Evolutionary conservation across 2,329 filamentous ascomycete genomes (phyloP).

Genomic region (Ophiostoma pallidulum): DNA sequence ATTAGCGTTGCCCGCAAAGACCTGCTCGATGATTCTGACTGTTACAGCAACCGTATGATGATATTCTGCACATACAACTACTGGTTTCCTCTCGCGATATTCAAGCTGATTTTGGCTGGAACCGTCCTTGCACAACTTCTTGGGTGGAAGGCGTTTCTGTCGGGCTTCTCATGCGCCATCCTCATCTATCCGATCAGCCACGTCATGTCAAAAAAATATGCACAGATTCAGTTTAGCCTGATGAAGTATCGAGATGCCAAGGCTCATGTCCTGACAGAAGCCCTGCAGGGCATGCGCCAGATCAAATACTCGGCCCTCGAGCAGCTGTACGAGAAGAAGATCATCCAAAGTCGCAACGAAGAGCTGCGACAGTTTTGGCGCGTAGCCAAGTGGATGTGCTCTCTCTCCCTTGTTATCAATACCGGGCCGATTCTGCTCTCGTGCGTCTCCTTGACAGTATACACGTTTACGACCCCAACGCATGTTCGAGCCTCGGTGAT

Average conservation of each 20-base stretch:
- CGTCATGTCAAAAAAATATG: slow-evolving; percentile 23
- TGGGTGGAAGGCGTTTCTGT: slow-evolving; percentile 25
- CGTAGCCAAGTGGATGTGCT: slow-evolving; percentile 23
- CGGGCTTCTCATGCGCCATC: slow-evolving; percentile 22
- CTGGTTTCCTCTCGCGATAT: slow-evolving; percentile 26
- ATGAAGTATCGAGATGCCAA: slow-evolving; percentile 29
- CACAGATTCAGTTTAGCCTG: slow-evolving; percentile 24
- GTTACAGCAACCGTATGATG: slow-evolving; percentile 21
- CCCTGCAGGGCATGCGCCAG: slow-evolving; percentile 29
- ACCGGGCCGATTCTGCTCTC: slow-evolving; percentile 26
- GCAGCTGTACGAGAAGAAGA: slow-evolving; percentile 26
- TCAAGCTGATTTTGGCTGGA: slow-evolving; percentile 26
- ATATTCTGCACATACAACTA: slow-evolving; percentile 26
- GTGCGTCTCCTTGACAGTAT: slow-evolving; percentile 24
- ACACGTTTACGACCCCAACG: slow-evolving; percentile 24
- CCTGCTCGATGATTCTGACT: slow-evolving; percentile 6
- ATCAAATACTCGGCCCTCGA: slow-evolving; percentile 30
- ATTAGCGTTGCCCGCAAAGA: background rate
- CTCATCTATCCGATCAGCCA: slow-evolving; percentile 24
- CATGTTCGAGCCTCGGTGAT: slow-evolving; percentile 27
- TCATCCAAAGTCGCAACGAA: slow-evolving; percentile 25
- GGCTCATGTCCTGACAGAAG: slow-evolving; percentile 27
- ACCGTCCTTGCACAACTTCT: slow-evolving; percentile 23
- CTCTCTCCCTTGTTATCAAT: slow-evolving; percentile 24
- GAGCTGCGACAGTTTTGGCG: slow-evolving; percentile 28